phyloP scores from a whole-genome alignment of 441 rosid genomes.

The California macrophylla region DNA sequence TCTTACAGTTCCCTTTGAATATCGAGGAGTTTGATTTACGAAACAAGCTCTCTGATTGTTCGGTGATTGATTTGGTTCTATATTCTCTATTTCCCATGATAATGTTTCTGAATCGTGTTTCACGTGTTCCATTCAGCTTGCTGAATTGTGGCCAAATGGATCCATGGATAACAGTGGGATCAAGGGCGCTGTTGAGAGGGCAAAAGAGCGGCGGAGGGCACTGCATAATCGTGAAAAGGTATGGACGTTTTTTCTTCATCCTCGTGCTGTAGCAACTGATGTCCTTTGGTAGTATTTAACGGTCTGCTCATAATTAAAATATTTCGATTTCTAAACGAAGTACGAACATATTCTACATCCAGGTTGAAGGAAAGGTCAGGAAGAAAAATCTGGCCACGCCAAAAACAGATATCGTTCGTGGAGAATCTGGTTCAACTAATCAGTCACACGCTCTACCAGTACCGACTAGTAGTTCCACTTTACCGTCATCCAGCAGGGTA shows the following conservation, averaged over 20 bases:
- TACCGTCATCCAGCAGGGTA: slow-evolving; percentile 14
- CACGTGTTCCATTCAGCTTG: slow-evolving; percentile 23
- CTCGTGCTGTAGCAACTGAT: neutral
- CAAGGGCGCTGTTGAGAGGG: slow-evolving; percentile 28
- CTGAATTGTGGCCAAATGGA: slow-evolving; percentile 35
- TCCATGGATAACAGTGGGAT: slow-evolving; percentile 31
- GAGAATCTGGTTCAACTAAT: slow-evolving; percentile 17
- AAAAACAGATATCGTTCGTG: slow-evolving; percentile 13
- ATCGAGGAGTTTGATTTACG: no score
- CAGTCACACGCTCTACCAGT: slow-evolving; percentile 14
- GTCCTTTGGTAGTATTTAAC: neutral
- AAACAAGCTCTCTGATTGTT: no score
- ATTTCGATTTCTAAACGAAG: neutral
- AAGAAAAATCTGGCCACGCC: slow-evolving; percentile 17
- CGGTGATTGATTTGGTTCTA: no score
- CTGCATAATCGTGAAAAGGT: slow-evolving; percentile 19
- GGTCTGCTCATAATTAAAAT: neutral
- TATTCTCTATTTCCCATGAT: neutral
- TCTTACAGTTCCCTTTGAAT: no score
- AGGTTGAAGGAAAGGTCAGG: slow-evolving; percentile 21
- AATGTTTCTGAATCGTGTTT: neutral
- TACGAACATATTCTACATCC: slow-evolving; percentile 12
- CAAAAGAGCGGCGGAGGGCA: slow-evolving; percentile 29
- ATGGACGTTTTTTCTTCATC: neutral
- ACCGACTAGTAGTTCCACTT: slow-evolving; percentile 12